Evolutionary conservation across 768 basidiomycete genomes (phyloP).

Genomic region (Trametes sanguinea): DNA sequence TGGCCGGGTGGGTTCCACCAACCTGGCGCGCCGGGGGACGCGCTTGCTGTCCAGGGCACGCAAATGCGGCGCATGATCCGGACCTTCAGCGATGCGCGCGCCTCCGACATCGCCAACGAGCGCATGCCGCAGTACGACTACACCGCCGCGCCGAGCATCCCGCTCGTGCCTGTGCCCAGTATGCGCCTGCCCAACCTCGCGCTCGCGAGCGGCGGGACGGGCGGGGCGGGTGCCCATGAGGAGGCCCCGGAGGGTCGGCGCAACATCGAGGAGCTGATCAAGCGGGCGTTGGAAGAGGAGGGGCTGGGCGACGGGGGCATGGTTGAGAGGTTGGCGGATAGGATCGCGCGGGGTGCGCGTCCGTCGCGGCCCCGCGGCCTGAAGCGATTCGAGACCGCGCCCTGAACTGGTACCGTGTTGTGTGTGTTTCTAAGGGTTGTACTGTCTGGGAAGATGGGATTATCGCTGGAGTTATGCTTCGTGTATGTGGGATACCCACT

Average conservation of each 20-base stretch:
- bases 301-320: conserved; percentile 47
- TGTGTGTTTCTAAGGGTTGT: not conserved
- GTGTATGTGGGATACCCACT: conserved; percentile 3
- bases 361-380: conserved; percentile 51
- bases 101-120: conserved; percentile 73
- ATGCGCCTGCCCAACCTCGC: conserved; percentile 47
- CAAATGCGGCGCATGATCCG: conserved; percentile 63
- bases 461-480: not conserved
- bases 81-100: conserved; percentile 80
- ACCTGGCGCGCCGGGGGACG: conserved; percentile 41
- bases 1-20: conserved; percentile 31
- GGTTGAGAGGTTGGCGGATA: conserved; percentile 64
- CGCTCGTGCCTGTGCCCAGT: conserved; percentile 61
- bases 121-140: conserved; percentile 63
- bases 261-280: conserved; percentile 68
- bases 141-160: conserved; percentile 30
- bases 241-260: conserved; percentile 40
- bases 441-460: not conserved
- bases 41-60: conserved; percentile 62
- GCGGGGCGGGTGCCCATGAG: conserved; percentile 40
- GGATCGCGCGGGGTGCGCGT: conserved; percentile 55
- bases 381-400: conserved; percentile 65
- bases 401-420: not conserved
- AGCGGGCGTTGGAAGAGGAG: conserved; percentile 58
- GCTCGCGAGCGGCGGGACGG: conserved; percentile 19